Conservation (phyloP, 148 eudicot genomes). For the Camellia granthamiana region DNA sequence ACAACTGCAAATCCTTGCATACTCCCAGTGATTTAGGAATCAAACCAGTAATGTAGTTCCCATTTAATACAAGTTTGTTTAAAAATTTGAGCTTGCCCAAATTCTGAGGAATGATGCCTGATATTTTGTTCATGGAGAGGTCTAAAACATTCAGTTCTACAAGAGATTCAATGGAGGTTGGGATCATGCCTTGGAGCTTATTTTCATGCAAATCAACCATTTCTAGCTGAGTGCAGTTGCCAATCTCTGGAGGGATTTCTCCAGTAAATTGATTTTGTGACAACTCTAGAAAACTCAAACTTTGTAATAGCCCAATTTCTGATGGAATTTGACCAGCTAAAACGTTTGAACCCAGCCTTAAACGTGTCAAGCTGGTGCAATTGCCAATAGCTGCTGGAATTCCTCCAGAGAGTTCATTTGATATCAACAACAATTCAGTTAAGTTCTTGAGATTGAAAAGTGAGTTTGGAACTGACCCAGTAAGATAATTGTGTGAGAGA, state of each 20-base stretch:
- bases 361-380: slow-evolving; percentile 25
- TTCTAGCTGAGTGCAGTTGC: slow-evolving; percentile 29
- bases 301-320: slow-evolving; percentile 26
- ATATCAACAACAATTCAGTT: slow-evolving; percentile 30
- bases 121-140: slow-evolving; percentile 28
- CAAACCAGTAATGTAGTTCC: slow-evolving; percentile 23
- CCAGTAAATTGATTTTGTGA: slow-evolving; percentile 33
- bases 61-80: slow-evolving; percentile 34
- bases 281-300: slow-evolving; percentile 32
- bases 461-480: slow-evolving; percentile 26
- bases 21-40: slow-evolving; percentile 28
- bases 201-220: slow-evolving; percentile 29
- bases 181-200: slow-evolving; percentile 19
- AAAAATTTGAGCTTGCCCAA: slow-evolving; percentile 27
- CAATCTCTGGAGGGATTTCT: slow-evolving; percentile 29
- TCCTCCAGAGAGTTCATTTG: slow-evolving; percentile 30
- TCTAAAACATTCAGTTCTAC: slow-evolving; percentile 32
- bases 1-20: slow-evolving; percentile 31
- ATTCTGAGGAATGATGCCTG: slow-evolving; percentile 29
- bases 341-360: slow-evolving; percentile 30
- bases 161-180: slow-evolving; percentile 27
- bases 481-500: slow-evolving; percentile 30
- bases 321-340: slow-evolving; percentile 26
- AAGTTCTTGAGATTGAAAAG: slow-evolving; percentile 30
- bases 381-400: slow-evolving; percentile 34